Conservation (phyloP, 1,284 basidiomycete species). For the Rhizopogon hawkerae region DNA sequence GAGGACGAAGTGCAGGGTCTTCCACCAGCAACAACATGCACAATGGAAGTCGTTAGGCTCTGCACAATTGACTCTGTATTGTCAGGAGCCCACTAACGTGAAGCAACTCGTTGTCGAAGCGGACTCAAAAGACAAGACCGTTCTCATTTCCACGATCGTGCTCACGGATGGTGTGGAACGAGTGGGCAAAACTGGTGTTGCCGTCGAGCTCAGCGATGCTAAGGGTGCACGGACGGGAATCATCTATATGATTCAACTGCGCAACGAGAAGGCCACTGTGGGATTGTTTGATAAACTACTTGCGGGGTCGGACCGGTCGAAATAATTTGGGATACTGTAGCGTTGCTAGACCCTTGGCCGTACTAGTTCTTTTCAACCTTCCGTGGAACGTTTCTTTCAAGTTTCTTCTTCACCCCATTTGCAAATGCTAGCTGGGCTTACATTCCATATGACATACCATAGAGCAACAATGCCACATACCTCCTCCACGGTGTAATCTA, state of each 20-base stretch:
- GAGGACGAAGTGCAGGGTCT: conserved; percentile 99
- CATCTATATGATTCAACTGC: conserved; percentile 94
- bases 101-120: conserved; percentile 97
- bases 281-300: conserved; percentile 85
- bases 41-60: conserved; percentile 96
- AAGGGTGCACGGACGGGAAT: conserved; percentile 87
- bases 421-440: neutral
- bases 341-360: neutral
- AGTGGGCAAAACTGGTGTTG: conserved; percentile 95
- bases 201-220: conserved; percentile 85
- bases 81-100: conserved; percentile 73
- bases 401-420: neutral
- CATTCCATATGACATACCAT: conserved; percentile 11
- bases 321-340: conserved; percentile 5
- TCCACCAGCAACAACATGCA: conserved; percentile 89
- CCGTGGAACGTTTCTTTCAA: neutral
- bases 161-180: conserved; percentile 94
- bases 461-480: conserved; percentile 3
- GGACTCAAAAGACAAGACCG: conserved; percentile 68
- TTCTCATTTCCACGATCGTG: conserved; percentile 92
- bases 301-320: conserved; percentile 71
- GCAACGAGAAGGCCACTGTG: conserved; percentile 80
- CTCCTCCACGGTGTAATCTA: conserved; percentile 8
- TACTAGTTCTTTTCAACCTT: neutral
- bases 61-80: conserved; percentile 83